These are phyloP conservation scores for Amauroascus verrucosus DNA, from an alignment of 2,329 filamentous ascomycete species.

Conservation along the genomic window DNA sequence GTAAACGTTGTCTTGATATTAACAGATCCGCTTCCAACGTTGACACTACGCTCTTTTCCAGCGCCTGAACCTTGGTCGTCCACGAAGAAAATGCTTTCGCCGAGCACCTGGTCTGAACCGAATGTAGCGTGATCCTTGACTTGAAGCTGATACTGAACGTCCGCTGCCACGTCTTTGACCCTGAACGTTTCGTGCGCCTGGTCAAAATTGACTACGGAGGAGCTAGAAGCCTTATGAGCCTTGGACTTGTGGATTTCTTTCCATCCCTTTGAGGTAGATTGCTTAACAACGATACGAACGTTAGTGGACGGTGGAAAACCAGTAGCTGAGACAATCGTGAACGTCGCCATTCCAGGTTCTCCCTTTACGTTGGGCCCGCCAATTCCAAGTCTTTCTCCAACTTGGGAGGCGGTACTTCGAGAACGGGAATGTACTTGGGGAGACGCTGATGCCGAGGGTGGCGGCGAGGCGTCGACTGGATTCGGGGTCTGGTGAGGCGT, in stretches of 20 bases:
- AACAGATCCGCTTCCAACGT: slow-evolving; percentile 62
- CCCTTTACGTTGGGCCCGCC: slow-evolving; percentile 39
- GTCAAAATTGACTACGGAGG: slow-evolving; percentile 51
- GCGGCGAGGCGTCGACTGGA: slow-evolving; percentile 23
- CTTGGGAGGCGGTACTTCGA: slow-evolving; percentile 41
- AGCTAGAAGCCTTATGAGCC: slow-evolving; percentile 57
- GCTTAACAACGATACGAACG: slow-evolving; percentile 64
- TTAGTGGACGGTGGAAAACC: slow-evolving; percentile 69
- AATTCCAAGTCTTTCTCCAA: slow-evolving; percentile 43
- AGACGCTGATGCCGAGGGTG: slow-evolving; percentile 17
- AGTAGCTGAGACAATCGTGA: slow-evolving; percentile 67
- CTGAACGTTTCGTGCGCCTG: slow-evolving; percentile 61
- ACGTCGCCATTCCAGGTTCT: slow-evolving; percentile 63
- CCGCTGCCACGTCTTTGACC: slow-evolving; percentile 59
- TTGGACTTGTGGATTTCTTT: slow-evolving; percentile 90
- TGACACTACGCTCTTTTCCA: slow-evolving; percentile 61
- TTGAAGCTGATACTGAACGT: slow-evolving; percentile 74
- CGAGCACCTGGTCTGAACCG: slow-evolving; percentile 70
- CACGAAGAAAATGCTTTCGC: slow-evolving; percentile 83
- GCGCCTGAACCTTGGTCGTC: slow-evolving; percentile 60
- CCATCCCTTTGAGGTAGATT: slow-evolving; percentile 53
- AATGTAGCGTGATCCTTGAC: slow-evolving; percentile 81
- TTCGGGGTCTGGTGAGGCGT: slow-evolving; percentile 37
- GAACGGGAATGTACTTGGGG: slow-evolving; percentile 37
- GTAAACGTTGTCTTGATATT: slow-evolving; percentile 64